Conservation (phyloP, 176 grass and related monocot species). For the Avena eriantha region DNA sequence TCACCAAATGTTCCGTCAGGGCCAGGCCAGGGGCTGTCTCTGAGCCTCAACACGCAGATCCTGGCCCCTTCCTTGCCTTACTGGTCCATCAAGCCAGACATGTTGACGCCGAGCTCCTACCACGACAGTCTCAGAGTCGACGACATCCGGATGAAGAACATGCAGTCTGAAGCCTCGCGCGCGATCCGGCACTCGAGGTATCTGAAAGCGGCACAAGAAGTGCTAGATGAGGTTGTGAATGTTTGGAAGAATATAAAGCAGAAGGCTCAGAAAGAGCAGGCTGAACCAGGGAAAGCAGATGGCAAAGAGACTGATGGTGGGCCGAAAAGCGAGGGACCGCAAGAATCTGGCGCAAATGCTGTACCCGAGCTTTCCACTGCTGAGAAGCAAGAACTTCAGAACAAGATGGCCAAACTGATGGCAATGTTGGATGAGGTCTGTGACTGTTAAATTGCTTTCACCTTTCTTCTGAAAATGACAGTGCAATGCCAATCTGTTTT, state of each 20-base stretch:
- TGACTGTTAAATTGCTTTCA: constrained; percentile 10
- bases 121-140: constrained; percentile 64
- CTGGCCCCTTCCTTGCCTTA: constrained; percentile 73
- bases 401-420: constrained; percentile 90
- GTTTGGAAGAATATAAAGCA: constrained; percentile 82
- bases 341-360: constrained; percentile 56
- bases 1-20: constrained; percentile 50
- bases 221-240: constrained; percentile 92
- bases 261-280: constrained; percentile 69
- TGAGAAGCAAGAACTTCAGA: constrained; percentile 98
- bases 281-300: constrained; percentile 47
- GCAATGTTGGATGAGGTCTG: constrained; percentile 94
- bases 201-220: constrained; percentile 82
- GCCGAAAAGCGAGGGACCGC: constrained; percentile 66
- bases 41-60: constrained; percentile 86
- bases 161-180: constrained; percentile 60
- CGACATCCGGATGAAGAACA: constrained; percentile 54
- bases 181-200: constrained; percentile 80
- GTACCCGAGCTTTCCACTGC: constrained; percentile 76
- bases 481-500: neutral
- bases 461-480: constrained; percentile 38
- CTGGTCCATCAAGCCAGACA: constrained; percentile 68
- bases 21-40: constrained; percentile 75
- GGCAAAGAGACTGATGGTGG: constrained; percentile 65
- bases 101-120: constrained; percentile 56